phyloP scores from a whole-genome alignment of 2,329 filamentous ascomycete genomes.

The Phialophora verrucosa region DNA sequence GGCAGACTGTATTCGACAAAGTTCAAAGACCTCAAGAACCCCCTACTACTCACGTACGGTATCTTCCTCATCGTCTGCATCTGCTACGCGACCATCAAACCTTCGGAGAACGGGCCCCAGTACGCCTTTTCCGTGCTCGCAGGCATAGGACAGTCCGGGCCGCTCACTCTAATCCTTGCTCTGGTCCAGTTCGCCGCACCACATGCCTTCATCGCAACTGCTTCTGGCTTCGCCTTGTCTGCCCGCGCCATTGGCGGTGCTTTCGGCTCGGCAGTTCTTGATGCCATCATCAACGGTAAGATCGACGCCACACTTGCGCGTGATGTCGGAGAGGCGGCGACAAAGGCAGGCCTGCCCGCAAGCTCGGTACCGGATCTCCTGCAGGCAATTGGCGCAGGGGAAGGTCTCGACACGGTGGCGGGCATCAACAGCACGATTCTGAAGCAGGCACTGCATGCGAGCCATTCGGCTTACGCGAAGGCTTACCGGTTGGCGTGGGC shows the following conservation, averaged over 20 bases:
- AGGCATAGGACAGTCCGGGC: conserved; percentile 57
- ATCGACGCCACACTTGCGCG: conserved; percentile 49
- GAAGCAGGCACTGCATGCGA: conserved; percentile 49
- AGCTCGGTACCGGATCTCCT: conserved; percentile 48
- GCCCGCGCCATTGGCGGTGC: conserved; percentile 60
- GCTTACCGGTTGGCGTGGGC: conserved; percentile 59
- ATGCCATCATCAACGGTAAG: conserved; percentile 59
- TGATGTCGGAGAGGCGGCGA: conserved; percentile 50
- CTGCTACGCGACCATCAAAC: conserved; percentile 54
- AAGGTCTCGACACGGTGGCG: conserved; percentile 42
- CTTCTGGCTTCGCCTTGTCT: conserved; percentile 60
- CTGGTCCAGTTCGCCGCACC: conserved; percentile 60
- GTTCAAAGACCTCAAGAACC: conserved; percentile 56
- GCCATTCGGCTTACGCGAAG: conserved; percentile 53
- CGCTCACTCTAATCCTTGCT: conserved; percentile 57
- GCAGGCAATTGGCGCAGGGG: conserved; percentile 45
- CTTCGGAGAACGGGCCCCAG: conserved; percentile 52
- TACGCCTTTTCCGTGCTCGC: conserved; percentile 54
- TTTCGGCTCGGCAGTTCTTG: conserved; percentile 58
- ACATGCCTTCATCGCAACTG: conserved; percentile 59
- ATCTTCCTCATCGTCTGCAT: conserved; percentile 54
- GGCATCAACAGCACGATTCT: conserved; percentile 50
- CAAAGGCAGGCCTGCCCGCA: conserved; percentile 50
- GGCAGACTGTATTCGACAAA: conserved; percentile 51
- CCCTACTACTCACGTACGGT: conserved; percentile 54